These are phyloP conservation scores for Umbelopsis isabellina DNA, from an alignment of 192 early-diverging fungal species.

Conservation along the genomic window DNA sequence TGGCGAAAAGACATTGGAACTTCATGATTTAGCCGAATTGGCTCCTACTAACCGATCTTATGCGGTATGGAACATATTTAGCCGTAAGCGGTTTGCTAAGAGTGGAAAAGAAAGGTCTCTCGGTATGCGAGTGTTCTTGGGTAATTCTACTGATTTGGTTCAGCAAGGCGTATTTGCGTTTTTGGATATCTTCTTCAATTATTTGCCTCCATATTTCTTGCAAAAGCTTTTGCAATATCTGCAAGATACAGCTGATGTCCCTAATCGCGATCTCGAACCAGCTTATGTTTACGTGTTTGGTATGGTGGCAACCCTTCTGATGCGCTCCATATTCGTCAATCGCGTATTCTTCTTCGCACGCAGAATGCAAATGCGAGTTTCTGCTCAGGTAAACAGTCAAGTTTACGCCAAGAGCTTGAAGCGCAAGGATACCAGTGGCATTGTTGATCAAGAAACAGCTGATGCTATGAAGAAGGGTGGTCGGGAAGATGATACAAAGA, in stretches of 20 bases:
- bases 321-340: conserved; percentile 48
- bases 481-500: background rate
- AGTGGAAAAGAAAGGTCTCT: conserved; percentile 2
- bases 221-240: conserved; percentile 46
- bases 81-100: background rate
- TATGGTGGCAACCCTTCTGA: conserved; percentile 43
- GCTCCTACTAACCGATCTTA: background rate
- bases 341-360: conserved; percentile 51
- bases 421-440: conserved; percentile 46
- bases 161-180: conserved; percentile 31
- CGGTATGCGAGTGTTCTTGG: conserved; percentile 17
- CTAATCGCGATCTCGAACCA: conserved; percentile 34
- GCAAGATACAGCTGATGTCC: conserved; percentile 32
- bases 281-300: conserved; percentile 55
- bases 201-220: conserved; percentile 53
- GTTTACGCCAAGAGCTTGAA: conserved; percentile 54
- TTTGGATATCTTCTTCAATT: conserved; percentile 41
- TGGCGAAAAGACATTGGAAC: conserved; percentile 1
- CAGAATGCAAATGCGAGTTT: conserved; percentile 50
- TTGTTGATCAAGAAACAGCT: conserved; percentile 36
- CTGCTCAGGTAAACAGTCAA: conserved; percentile 52
- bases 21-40: conserved; percentile 19
- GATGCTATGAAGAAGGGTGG: conserved; percentile 32
- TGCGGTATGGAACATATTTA: conserved; percentile 9
- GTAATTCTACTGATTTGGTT: conserved; percentile 24